Conservation (phyloP, 192 early-diverging fungal genomes). For the Neocallimastix lanati region DNA sequence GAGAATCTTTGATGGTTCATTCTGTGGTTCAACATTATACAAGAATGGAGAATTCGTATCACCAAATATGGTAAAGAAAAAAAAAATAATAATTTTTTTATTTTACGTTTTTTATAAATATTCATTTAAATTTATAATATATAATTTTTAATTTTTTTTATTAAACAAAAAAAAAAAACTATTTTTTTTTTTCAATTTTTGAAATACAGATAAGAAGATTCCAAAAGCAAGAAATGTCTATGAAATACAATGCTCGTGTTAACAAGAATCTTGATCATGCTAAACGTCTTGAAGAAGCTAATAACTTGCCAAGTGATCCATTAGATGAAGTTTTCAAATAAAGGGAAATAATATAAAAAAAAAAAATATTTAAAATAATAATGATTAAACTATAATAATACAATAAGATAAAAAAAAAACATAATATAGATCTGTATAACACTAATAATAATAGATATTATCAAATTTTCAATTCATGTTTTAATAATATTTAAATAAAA, state of each 20-base stretch:
- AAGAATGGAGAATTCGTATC: slow-evolving; percentile 75
- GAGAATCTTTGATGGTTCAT: slow-evolving; percentile 86
- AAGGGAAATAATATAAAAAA: not conserved
- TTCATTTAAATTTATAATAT: too few species aligned
- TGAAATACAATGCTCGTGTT: not conserved
- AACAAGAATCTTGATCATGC: not conserved
- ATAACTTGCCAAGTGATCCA: not conserved
- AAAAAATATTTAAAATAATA: too few species aligned
- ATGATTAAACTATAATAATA: too few species aligned
- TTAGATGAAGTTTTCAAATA: not conserved
- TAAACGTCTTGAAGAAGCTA: not conserved
- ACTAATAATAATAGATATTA: too few species aligned
- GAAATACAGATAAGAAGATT: not conserved
- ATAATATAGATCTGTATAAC: too few species aligned
- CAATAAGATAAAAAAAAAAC: too few species aligned
- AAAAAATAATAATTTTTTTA: too few species aligned
- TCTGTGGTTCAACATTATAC: slow-evolving; percentile 79
- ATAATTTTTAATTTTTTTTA: too few species aligned
- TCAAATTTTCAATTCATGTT: too few species aligned
- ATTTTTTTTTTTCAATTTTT: not conserved
- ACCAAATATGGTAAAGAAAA: slow-evolving; percentile 14
- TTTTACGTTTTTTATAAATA: too few species aligned
- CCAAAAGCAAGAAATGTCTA: not conserved
- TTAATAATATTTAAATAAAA: too few species aligned
- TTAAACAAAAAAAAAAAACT: too few species aligned